Percentiles rank a stretch among this genome's conserved stretches.
Conservation (phyloP, 108 stramenopile genomes). For the Skeletonema costatum region DNA sequence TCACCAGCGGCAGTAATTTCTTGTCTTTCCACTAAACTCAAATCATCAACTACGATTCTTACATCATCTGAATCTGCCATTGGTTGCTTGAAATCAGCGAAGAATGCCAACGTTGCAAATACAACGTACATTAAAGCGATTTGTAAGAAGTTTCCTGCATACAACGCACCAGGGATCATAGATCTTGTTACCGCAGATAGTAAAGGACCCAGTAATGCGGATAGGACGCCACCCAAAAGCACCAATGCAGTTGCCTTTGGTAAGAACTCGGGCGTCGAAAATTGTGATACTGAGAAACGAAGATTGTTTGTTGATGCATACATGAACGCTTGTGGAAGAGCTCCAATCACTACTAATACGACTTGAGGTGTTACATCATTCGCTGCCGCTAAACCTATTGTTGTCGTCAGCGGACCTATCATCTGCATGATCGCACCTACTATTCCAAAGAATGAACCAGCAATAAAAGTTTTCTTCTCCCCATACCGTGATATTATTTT, state of each 20-base stretch:
- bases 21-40: not conserved
- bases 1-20: not conserved
- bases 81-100: not conserved
- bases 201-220: not conserved
- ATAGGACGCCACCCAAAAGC: not conserved
- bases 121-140: not conserved
- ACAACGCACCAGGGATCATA: not conserved
- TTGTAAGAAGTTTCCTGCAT: not conserved
- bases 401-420: not conserved
- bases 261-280: not conserved
- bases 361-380: not conserved
- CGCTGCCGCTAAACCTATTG: not conserved
- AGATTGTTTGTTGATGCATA: slow-evolving; percentile 1
- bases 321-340: not conserved
- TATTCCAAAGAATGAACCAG: not conserved
- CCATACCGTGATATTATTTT: not conserved
- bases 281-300: not conserved
- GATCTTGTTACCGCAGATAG: not conserved
- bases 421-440: not conserved
- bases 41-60: not conserved
- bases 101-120: slow-evolving; percentile 1
- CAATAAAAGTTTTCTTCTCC: not conserved
- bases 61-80: not conserved
- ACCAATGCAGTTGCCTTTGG: slow-evolving; percentile 2
- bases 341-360: not conserved